phyloP scores from a whole-genome alignment of 805 yeast genomes.

The Candida rishiriensis region DNA sequence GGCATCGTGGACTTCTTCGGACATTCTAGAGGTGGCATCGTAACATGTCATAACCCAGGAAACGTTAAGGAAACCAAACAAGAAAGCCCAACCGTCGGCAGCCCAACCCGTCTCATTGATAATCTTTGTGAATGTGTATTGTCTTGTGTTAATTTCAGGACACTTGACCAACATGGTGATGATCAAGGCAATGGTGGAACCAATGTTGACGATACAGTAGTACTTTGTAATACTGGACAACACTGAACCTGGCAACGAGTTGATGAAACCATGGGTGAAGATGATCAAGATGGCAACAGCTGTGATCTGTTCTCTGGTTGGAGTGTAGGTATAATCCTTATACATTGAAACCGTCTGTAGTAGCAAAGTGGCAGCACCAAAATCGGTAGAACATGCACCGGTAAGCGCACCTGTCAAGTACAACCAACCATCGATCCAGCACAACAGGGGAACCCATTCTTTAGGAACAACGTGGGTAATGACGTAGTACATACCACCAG shows the following conservation, averaged over 20 bases:
- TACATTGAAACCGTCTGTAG: slow-evolving; percentile 41
- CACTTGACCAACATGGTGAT: slow-evolving; percentile 53
- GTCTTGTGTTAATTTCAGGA: slow-evolving; percentile 39
- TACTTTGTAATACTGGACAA: slow-evolving; percentile 47
- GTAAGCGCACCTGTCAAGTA: slow-evolving; percentile 45
- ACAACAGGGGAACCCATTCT: slow-evolving; percentile 44
- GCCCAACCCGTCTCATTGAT: slow-evolving; percentile 49
- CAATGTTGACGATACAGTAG: slow-evolving; percentile 46
- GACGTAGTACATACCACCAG: slow-evolving; percentile 49
- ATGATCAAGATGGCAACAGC: slow-evolving; percentile 50
- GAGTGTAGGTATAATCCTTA: slow-evolving; percentile 32
- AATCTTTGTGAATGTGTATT: slow-evolving; percentile 44
- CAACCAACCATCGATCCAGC: slow-evolving; percentile 53
- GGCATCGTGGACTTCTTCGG: slow-evolving; percentile 53
- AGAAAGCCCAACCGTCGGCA: slow-evolving; percentile 50
- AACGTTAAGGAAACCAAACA: slow-evolving; percentile 53
- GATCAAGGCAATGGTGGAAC: slow-evolving; percentile 45
- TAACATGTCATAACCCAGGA: slow-evolving; percentile 59
- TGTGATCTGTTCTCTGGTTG: slow-evolving; percentile 41
- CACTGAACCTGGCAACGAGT: slow-evolving; percentile 48
- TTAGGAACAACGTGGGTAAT: slow-evolving; percentile 46
- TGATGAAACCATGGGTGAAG: slow-evolving; percentile 43
- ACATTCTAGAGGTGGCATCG: slow-evolving; percentile 52
- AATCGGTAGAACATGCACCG: slow-evolving; percentile 49
- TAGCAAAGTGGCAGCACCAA: slow-evolving; percentile 47